Evolutionary conservation across 805 yeast species (phyloP), one percentile per base, ranked within the genome.

Genomic region (Wickerhamomyces sydowiorum): DNA sequence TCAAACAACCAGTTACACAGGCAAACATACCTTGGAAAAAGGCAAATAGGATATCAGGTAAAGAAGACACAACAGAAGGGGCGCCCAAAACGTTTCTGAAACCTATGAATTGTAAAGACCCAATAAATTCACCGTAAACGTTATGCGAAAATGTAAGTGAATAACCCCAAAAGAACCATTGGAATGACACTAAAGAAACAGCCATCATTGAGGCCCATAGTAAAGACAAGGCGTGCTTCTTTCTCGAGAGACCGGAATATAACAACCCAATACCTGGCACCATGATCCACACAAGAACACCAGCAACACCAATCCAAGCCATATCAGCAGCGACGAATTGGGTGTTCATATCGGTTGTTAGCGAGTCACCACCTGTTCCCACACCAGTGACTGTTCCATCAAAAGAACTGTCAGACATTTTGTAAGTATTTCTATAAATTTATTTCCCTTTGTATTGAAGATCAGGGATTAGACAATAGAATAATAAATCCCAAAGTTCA

Each of bases 111-210:
- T 75, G 75, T 60, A 91, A 70, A 46, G 87, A 77, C 43, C 99
- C 99, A 51, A 88, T 71, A 65, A 89, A 85, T 17, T 69, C 73
- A 37, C 78, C 75, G 37, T 61, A 60, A 14, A 78, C 80, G 44
- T 72, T 67, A 59, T 82, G 86, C 21, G 91, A 73, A 61, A 91
- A 91, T 17, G 88, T 82, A 44, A 93, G 73, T 13, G 97, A 86
- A 66, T 86, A 91, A 48, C 98, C 99, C 96, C 97, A 89, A 71
- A 89, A 90, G 66, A 89, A 93, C 98, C 99, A 91, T 64, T 93
- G 96, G 76, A 93, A 88, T 1, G 85, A 67, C 7, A 89, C 80
- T 25, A 91, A 69, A 52, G 93, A 81, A 18, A 80, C 80, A 18
- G 95, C 88, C 86, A 88, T 89, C 60, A 93, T 68, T 7, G 96